Conservation (phyloP, 116 monocot genomes). For the Papilionanthe hybrid region DNA sequence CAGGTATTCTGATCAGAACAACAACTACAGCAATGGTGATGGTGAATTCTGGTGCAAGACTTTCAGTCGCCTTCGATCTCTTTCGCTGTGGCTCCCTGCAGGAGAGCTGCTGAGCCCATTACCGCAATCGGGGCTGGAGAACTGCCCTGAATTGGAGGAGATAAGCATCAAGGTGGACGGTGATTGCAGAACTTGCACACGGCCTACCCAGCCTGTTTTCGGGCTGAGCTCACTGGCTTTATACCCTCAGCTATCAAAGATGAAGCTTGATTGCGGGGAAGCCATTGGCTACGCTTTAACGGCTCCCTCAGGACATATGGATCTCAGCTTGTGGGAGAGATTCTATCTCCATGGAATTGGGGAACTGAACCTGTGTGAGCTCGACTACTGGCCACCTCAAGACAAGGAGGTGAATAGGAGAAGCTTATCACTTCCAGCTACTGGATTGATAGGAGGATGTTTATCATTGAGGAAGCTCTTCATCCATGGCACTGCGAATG, state of each 20-base stretch:
- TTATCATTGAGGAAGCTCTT: slow-evolving; percentile 64
- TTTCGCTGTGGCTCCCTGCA: slow-evolving; percentile 79
- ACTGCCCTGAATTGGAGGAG: slow-evolving; percentile 71
- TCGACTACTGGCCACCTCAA: slow-evolving; percentile 99
- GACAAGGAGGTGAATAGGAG: slow-evolving; percentile 93
- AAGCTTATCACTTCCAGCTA: slow-evolving; percentile 67
- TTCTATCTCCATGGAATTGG: slow-evolving; percentile 77
- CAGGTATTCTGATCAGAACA: slow-evolving; percentile 17
- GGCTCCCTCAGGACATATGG: slow-evolving; percentile 84
- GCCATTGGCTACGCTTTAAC: slow-evolving; percentile 76
- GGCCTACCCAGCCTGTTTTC: slow-evolving; percentile 32
- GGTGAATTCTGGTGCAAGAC: slow-evolving; percentile 25
- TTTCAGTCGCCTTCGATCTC: slow-evolving; percentile 47
- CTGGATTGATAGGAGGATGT: slow-evolving; percentile 64
- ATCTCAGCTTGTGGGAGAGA: slow-evolving; percentile 89
- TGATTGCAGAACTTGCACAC: slow-evolving; percentile 56
- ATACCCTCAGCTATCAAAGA: slow-evolving; percentile 56
- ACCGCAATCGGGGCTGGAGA: slow-evolving; percentile 37
- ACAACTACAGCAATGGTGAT: neutral
- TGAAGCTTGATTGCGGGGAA: slow-evolving; percentile 86
- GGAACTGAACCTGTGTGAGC: slow-evolving; percentile 46
- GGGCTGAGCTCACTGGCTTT: slow-evolving; percentile 47
- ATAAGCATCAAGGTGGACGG: slow-evolving; percentile 86
- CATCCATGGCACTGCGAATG: slow-evolving; percentile 87
- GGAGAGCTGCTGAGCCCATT: slow-evolving; percentile 65